Conservation (phyloP, 495 filamentous ascomycete genomes). For the Xanthoparmelia taractica region DNA sequence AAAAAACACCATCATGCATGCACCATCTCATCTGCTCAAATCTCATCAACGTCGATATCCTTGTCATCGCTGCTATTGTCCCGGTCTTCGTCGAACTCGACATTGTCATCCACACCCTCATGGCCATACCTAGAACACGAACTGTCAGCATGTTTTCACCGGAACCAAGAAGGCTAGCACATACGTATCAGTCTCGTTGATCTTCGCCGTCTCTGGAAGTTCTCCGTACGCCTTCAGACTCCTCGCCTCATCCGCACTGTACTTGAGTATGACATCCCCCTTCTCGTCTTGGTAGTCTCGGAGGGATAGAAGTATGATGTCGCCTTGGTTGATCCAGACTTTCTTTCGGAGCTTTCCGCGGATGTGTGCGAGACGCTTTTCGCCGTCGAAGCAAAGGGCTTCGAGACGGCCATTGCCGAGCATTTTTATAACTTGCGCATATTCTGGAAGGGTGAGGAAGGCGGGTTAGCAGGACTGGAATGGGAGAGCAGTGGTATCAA, state of each 20-base stretch:
- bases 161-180: slow-evolving; percentile 6
- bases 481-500: no score
- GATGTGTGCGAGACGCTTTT: slow-evolving; percentile 75
- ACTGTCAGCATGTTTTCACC: neutral
- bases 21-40: slow-evolving; percentile 33
- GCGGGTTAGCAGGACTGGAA: neutral
- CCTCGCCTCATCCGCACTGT: slow-evolving; percentile 93
- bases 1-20: slow-evolving; percentile 1
- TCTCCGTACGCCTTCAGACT: slow-evolving; percentile 93
- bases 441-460: slow-evolving; percentile 51
- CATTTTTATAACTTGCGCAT: slow-evolving; percentile 98
- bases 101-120: slow-evolving; percentile 51
- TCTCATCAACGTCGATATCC: slow-evolving; percentile 54
- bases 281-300: slow-evolving; percentile 99
- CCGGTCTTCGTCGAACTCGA: slow-evolving; percentile 53
- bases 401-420: slow-evolving; percentile 95
- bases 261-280: slow-evolving; percentile 98
- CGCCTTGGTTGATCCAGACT: slow-evolving; percentile 96
- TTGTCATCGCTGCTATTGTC: slow-evolving; percentile 50
- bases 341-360: slow-evolving; percentile 98
- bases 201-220: slow-evolving; percentile 95
- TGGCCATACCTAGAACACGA: slow-evolving; percentile 37
- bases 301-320: slow-evolving; percentile 94
- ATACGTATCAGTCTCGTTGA: slow-evolving; percentile 98
- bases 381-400: slow-evolving; percentile 94